Evolutionary conservation across 352 stramenopile species (phyloP).

Genomic region (Pythium utonaiense): DNA sequence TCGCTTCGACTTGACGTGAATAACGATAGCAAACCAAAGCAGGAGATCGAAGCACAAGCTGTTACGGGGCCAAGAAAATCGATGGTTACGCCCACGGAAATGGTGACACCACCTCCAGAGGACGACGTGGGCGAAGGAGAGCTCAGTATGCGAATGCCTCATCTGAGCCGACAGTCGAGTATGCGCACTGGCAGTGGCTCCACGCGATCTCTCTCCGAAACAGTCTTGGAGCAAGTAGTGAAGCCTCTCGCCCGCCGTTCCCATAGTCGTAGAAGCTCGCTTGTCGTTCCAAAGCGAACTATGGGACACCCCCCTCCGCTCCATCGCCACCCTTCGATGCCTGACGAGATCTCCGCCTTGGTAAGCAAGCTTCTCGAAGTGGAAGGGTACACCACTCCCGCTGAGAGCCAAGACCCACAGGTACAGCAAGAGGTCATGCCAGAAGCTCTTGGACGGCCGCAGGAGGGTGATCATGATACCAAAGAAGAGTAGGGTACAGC

Average conservation of each 20-base stretch:
- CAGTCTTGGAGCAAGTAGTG: background rate
- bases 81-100: background rate
- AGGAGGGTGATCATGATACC: background rate
- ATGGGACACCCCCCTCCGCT: conserved; percentile 13
- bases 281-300: conserved; percentile 3
- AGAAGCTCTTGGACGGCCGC: background rate
- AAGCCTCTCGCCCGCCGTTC: background rate
- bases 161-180: background rate
- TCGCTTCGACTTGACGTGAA: too few species aligned
- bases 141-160: background rate
- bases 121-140: background rate
- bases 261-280: conserved; percentile 4
- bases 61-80: background rate
- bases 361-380: conserved; percentile 47
- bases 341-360: conserved; percentile 38
- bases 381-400: conserved; percentile 38
- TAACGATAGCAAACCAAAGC: too few species aligned
- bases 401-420: background rate
- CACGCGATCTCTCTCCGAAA: background rate
- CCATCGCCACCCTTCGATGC: conserved; percentile 32
- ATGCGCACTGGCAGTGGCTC: background rate
- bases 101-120: background rate
- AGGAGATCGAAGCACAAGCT: background rate
- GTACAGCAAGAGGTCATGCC: background rate
- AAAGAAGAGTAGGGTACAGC: background rate